These are phyloP conservation scores for Pleurotus tuoliensis DNA, from an alignment of 768 basidiomycete species.

Conservation along the genomic window DNA sequence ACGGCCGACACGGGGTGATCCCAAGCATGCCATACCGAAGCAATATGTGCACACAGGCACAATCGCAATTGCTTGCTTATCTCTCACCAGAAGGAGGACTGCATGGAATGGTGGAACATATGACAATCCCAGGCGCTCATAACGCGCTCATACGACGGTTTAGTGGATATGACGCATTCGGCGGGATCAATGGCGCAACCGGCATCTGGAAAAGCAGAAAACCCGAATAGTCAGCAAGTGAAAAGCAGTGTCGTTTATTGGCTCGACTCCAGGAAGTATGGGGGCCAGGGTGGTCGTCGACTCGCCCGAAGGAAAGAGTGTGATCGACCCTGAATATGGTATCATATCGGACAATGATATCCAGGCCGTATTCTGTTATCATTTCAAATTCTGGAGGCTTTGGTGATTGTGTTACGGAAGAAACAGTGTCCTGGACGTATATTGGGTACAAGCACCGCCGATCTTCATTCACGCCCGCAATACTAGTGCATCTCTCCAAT, in stretches of 20 bases:
- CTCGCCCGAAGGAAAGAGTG: neutral
- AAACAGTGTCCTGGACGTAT: neutral
- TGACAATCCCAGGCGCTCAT: neutral
- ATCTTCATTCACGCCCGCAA: too few relatives aligned
- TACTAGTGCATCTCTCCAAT: constrained; percentile 37
- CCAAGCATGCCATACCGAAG: constrained; percentile 5
- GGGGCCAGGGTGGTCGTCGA: neutral
- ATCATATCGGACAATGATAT: neutral
- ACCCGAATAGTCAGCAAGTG: too few relatives aligned
- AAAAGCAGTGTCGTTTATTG: too few relatives aligned
- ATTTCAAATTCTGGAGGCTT: too few relatives aligned
- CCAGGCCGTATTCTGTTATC: too few relatives aligned
- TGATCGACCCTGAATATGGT: neutral
- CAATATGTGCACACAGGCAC: constrained; percentile 1
- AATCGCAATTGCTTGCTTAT: neutral
- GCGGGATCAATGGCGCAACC: constrained; percentile 4
- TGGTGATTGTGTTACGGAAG: neutral
- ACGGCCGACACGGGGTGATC: neutral
- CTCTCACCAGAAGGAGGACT: neutral
- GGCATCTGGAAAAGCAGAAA: neutral
- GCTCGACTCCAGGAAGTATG: neutral
- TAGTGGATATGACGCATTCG: neutral
- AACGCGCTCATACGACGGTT: neutral
- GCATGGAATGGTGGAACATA: neutral
- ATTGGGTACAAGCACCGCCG: too few relatives aligned